Conservation (phyloP, 31 red algal species). For the Porphyra umbilicalis region DNA sequence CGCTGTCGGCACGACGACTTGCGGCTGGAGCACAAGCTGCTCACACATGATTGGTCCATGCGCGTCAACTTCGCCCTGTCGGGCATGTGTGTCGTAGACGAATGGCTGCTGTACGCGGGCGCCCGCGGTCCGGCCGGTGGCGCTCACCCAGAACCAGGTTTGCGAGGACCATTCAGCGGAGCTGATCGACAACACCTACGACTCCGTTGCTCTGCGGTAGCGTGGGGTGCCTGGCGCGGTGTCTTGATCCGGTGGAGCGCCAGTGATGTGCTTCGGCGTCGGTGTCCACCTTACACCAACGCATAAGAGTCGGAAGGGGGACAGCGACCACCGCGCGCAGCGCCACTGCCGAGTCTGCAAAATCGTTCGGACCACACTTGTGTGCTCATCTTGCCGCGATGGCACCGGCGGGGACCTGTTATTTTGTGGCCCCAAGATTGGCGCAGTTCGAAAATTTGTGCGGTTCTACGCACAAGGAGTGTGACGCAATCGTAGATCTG, state of each 20-base stretch:
- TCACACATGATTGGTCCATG: constrained; percentile 5
- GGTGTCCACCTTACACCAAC: too few relatives aligned
- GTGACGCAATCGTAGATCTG: too few relatives aligned
- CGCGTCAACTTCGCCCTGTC: constrained; percentile 5
- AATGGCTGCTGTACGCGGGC: constrained; percentile 10
- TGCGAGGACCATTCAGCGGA: constrained; percentile 9
- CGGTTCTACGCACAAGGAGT: too few relatives aligned
- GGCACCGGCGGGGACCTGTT: background rate
- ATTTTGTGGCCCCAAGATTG: constrained; percentile 9
- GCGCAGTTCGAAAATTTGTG: too few relatives aligned
- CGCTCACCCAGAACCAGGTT: constrained; percentile 8
- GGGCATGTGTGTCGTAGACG: constrained; percentile 8
- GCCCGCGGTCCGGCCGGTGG: background rate
- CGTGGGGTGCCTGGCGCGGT: too few relatives aligned
- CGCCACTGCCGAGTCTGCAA: background rate
- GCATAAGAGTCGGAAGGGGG: too few relatives aligned
- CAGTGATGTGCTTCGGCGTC: background rate
- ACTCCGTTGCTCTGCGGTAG: background rate
- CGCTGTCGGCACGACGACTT: constrained; percentile 21
- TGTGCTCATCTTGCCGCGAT: background rate
- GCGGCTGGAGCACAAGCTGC: constrained; percentile 15
- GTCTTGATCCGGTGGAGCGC: too few relatives aligned
- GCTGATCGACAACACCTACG: too few relatives aligned
- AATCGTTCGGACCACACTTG: background rate
- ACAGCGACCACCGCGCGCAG: background rate